phyloP scores from a whole-genome alignment of 495 filamentous ascomycete genomes.

The Neurospora tetraspora region DNA sequence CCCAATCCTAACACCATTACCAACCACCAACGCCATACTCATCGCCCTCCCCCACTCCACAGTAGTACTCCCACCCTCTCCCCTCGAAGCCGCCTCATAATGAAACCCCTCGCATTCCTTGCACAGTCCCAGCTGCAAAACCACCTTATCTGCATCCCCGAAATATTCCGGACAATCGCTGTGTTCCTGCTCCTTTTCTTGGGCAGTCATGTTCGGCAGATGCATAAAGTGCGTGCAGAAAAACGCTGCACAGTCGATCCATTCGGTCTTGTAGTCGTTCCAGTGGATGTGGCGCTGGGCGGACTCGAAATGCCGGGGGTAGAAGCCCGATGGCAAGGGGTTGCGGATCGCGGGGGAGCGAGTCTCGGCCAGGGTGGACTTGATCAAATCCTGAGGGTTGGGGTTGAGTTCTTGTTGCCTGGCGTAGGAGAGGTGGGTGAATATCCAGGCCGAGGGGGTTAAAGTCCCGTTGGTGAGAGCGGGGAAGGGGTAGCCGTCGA shows the following conservation, averaged over 20 bases:
- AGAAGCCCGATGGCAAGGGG: background rate
- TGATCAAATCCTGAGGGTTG: background rate
- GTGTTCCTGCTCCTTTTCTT: background rate
- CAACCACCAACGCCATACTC: background rate
- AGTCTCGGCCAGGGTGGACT: fast-evolving
- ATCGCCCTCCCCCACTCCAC: background rate
- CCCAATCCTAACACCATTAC: background rate
- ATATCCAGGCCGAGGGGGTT: background rate
- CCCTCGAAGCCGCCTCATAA: background rate
- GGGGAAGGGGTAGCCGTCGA: background rate
- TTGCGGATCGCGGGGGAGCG: background rate
- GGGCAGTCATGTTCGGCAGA: background rate
- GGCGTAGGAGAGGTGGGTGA: background rate
- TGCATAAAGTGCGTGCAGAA: background rate
- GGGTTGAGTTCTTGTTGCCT: background rate
- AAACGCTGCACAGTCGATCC: background rate
- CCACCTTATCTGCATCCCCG: background rate
- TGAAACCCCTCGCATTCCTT: background rate
- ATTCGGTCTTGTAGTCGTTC: background rate
- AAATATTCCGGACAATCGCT: background rate
- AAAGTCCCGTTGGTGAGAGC: background rate
- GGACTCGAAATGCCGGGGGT: background rate
- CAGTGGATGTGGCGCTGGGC: background rate
- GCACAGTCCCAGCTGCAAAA: background rate
- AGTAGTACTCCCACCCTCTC: background rate